Base-by-base conservation (phyloP, 2,329 filamentous ascomycete genomes). In the Aspergillus fructus region DNA sequence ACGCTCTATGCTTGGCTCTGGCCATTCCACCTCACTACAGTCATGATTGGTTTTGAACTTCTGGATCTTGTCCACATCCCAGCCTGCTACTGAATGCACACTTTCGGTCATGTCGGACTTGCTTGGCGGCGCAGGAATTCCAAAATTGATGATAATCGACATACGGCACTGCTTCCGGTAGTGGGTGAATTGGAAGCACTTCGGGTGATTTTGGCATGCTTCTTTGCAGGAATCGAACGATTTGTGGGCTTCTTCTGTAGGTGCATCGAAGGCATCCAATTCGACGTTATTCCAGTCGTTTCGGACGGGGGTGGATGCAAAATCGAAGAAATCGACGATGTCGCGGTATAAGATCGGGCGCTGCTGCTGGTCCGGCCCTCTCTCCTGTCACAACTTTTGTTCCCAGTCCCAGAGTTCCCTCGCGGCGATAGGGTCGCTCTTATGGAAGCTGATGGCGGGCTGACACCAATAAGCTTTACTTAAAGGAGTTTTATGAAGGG, bases 391-490 rank as follows among this genome's bases (percentile, higher is more conserved):
- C 47, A 21, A 40, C 23, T 47, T 48, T 21, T 21, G 33, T 13
- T 39, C 34, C 51, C 51, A 53, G 12, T 53, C 41, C 42, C 43
- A 53, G 5, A 53, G 30, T 24, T 53, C 51, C 23, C 47, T 34
- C 17, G 42, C 49, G 39, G n/a, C 21, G 11, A 48, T 17, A 3
- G 30, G 19, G 15, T n/a, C 43, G 15, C 13, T 76, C 66, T 81
- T 82, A 62, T 82, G 80, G 68, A 82, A 68, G 45, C 76, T 81
- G 55, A 82, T 63, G 1, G 78, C 75, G 2, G 80, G 80, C 60
- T 82, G 79, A 40, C 80, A 83, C 80, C 80, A 82, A 58, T 81
- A 74, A n/a, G 61, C 60, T 17, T 78, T 71, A 34, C 74, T 73
- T 49, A 79, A 82, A 0, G 80, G 79, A 24, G 82, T 75, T 3